These are phyloP conservation scores for Lepidium didymum DNA, from an alignment of 345 rosid genomes.

Conservation along the genomic window DNA sequence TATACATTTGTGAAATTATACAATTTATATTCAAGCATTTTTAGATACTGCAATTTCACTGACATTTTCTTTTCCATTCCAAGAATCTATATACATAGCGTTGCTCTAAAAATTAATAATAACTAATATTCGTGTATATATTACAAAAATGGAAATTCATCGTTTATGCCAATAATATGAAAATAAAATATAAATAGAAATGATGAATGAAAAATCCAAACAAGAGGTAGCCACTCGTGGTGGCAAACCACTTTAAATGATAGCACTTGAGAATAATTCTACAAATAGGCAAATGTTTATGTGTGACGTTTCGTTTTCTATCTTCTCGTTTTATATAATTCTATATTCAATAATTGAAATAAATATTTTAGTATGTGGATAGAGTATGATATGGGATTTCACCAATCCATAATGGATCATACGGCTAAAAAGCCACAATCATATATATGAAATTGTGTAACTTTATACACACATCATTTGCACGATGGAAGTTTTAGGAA, in stretches of 20 bases:
- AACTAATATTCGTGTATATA: neutral
- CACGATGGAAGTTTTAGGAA: conserved; percentile 7
- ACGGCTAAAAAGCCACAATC: conserved; percentile 19
- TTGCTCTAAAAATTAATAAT: neutral
- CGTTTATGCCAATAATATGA: conserved; percentile 11
- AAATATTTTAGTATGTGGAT: conserved; percentile 15
- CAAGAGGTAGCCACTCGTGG: conserved; percentile 31
- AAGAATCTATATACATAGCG: neutral
- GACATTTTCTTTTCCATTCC: neutral
- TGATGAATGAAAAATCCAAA: conserved; percentile 7
- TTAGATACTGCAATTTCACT: neutral
- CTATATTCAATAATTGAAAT: neutral
- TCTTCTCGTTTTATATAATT: neutral
- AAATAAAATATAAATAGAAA: too few relatives aligned
- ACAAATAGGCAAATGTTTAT: conserved; percentile 20
- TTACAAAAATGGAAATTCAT: neutral
- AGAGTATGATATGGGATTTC: conserved; percentile 16
- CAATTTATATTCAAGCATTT: neutral
- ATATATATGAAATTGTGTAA: neutral
- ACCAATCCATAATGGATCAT: conserved; percentile 11
- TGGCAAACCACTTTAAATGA: conserved; percentile 30
- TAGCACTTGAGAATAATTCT: conserved; percentile 29
- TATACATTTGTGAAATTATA: neutral
- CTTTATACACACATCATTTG: conserved; percentile 26
- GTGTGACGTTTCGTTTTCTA: conserved; percentile 26